Base-by-base conservation (phyloP, 768 basidiomycete genomes). In the Trichaptum fuscoviolaceum region DNA sequence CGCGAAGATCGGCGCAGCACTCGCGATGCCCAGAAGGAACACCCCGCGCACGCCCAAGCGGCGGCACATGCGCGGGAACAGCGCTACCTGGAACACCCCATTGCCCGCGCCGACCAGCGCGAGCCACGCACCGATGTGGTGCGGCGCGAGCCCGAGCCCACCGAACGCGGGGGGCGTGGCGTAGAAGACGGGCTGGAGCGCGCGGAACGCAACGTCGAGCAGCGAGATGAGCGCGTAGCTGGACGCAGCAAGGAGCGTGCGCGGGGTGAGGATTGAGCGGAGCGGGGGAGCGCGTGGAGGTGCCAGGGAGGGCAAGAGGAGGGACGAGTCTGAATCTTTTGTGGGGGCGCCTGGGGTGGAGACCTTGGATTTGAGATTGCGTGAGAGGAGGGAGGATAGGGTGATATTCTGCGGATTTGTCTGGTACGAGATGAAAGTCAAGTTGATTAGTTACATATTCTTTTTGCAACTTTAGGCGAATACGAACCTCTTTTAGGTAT, bases 21-120 rank as follows among this genome's bases (percentile, higher is more conserved):
- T 74, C 1, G 75, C 67, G 65, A 84, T 69, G 12, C 79, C 79
- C 27, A 68, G 59, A 59, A 80, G 74, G 64, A 85, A 83, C 9
- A 83, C 65, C 4, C 65, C 72, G 66, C 79, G 79, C 12, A 77
- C 78, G 1, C 85, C 85, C n/a, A 81, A 69, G 42, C 72, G 66
- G 7, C 76, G 73, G 24, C 84, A 76, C 17, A 83, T 65, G 61
- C 67, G 80, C 9, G 83, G 68, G 58, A 81, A 80, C 66, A 79
- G 79, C 10, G 80, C 64, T 6, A 72, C 73, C 69, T 85, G 84
- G 64, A 80, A 76, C 7, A 73, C 57, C 15, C 80, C 79, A 58
- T 80, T 77, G 36, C 74, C 42, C n/a, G 79, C 58, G 0, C 81
- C 83, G 27, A 77, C 72, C 1, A 71, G 7, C 0, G 77, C 77